Base-by-base conservation (phyloP, 1,284 basidiomycete species). In the Ceratobasidium sp. region DNA sequence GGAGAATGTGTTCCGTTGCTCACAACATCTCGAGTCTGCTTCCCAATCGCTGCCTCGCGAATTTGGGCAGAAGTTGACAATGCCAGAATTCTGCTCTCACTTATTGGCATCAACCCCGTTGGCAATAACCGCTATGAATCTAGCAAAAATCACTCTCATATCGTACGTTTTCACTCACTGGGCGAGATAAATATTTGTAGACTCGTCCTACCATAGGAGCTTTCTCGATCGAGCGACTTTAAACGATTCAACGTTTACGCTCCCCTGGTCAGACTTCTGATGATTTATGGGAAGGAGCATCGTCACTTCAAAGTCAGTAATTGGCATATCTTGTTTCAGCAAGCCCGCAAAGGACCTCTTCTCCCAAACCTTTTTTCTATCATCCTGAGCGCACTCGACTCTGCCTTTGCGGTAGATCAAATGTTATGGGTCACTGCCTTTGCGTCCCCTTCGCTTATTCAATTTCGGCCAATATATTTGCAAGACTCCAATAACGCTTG, bases 241-340 rank as follows among this genome's bases (percentile, higher is more conserved):
- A 20, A 28, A n/a, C 66, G 66, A 49, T 67, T 67, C 23, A 23
- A 67, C 23, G 23, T 28, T 5, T 67, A 67, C 28, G 66, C 66
- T 1, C 66, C 66, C 10, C 28, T 26, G 13, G 66, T 67, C n/a
- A 46, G 28, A 46, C 44, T 51, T 18, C 44, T 67, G 44, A 18
- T 28, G 15, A 46, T 67, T 5, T 67, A 67, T 26, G 44, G 66
- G 15, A 12, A n/a, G 26, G 18, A 49, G 1, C 18, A 10, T 23
- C 4, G 51, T 15, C 33, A 67, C 23, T 67, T 51, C 66, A 51
- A 67, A 26, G 46, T 67, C 4, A 33, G 26, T 7, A 28, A 49
- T 12, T 49, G 44, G 66, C 18, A 33, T 26, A 51, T 28, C 5
- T 26, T 67, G 18, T 51, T 51, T 51, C 18, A 26, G 51, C 66